These are phyloP conservation scores for Madurella fahalii DNA, from an alignment of 2,329 filamentous ascomycete genomes.

Conservation along the genomic window DNA sequence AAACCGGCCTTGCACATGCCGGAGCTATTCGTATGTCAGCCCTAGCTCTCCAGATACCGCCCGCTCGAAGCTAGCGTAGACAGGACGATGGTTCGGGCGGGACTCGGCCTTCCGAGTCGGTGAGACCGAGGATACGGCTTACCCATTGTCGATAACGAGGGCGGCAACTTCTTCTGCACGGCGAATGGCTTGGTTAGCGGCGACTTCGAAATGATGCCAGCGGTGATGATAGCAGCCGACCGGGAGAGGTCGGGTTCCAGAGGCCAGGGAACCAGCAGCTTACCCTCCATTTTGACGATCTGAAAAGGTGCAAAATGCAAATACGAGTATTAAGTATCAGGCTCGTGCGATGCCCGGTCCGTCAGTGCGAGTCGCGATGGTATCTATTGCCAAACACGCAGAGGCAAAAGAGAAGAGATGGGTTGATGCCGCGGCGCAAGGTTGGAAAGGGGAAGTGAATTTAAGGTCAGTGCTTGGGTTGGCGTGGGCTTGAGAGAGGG, in stretches of 20 bases:
- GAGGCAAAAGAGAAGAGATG: conserved; percentile 32
- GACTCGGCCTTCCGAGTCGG: conserved; percentile 30
- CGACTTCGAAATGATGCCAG: conserved; percentile 14
- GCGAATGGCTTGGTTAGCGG: conserved; percentile 41
- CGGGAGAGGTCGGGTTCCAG: conserved; percentile 14
- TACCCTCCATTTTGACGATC: conserved; percentile 56
- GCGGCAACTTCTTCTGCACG: conserved; percentile 96
- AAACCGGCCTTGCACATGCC: conserved; percentile 99
- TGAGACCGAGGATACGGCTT: conserved; percentile 51
- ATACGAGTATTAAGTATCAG: conserved; percentile 27
- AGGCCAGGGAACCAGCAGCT: conserved; percentile 32
- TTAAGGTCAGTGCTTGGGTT: conserved; percentile 34
- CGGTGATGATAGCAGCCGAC: conserved; percentile 3
- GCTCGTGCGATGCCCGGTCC: conserved; percentile 36
- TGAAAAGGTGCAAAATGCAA: conserved; percentile 32
- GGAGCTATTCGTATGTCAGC: conserved; percentile 65
- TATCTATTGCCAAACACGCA: conserved; percentile 21
- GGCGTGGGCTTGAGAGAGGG: conserved; percentile 25
- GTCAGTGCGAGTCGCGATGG: conserved; percentile 31
- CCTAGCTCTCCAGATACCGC: conserved; percentile 26
- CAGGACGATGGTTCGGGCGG: conserved; percentile 4
- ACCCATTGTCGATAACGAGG: conserved; percentile 99
- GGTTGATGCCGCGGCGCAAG: conserved; percentile 32
- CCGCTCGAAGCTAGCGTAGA: conserved; percentile 9
- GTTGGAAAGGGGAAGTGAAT: conserved; percentile 37